A percentile compares a stretch with the other conserved stretches of the same genome.
These are phyloP conservation scores for Solanum rostratum DNA, from an alignment of 257 asterid species.

Conservation along the genomic window DNA sequence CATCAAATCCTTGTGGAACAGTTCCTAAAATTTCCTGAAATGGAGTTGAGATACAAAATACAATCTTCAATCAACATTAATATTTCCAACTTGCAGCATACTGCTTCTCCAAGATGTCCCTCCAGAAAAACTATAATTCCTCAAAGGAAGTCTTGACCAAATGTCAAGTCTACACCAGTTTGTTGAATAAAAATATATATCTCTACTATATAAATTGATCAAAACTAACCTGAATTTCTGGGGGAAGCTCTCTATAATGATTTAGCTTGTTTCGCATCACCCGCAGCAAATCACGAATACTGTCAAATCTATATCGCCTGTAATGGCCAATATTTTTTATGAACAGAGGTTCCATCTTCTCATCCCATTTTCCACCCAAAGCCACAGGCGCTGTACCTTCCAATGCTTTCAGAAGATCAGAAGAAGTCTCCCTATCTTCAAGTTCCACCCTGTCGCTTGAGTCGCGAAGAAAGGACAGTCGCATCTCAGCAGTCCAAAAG, in stretches of 20 bases:
- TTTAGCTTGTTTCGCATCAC: slow-evolving; percentile 89
- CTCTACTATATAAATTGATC: not conserved
- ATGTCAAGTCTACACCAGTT: not conserved
- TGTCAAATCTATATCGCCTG: slow-evolving; percentile 66
- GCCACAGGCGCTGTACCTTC: slow-evolving; percentile 63
- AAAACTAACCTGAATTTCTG: slow-evolving; percentile 66
- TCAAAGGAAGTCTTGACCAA: not conserved
- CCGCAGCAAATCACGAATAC: slow-evolving; percentile 82
- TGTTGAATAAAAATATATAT: not conserved
- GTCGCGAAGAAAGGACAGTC: slow-evolving; percentile 83
- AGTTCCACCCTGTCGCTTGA: slow-evolving; percentile 87
- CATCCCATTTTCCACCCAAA: slow-evolving; percentile 77
- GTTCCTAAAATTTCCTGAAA: slow-evolving; percentile 67
- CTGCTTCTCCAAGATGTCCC: not conserved
- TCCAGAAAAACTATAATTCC: not conserved
- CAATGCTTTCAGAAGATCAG: slow-evolving; percentile 52
- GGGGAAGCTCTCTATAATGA: slow-evolving; percentile 88
- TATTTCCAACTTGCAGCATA: not conserved
- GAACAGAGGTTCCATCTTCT: slow-evolving; percentile 67
- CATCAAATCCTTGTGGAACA: slow-evolving; percentile 79
- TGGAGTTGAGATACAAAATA: not conserved
- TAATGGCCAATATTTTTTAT: slow-evolving; percentile 55
- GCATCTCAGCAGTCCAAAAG: slow-evolving; percentile 83
- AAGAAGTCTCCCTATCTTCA: slow-evolving; percentile 61
- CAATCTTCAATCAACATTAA: not conserved